Conservation (phyloP, 169 alveolate genomes). For the Babesia divergens region DNA sequence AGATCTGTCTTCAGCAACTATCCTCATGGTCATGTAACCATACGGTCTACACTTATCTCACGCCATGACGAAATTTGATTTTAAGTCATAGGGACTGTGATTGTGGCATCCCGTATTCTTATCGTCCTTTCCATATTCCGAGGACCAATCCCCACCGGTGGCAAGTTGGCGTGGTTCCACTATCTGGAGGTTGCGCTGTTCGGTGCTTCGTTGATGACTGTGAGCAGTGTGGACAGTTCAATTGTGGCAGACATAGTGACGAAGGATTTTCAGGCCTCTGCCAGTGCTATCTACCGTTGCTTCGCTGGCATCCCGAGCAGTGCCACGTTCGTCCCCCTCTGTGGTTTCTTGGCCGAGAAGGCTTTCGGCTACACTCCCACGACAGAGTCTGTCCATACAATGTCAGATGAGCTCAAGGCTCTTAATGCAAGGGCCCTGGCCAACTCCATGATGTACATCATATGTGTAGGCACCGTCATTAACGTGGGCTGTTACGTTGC, state of each 20-base stretch:
- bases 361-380: slow-evolving; percentile 70
- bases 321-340: slow-evolving; percentile 84
- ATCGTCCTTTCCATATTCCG: slow-evolving; percentile 71
- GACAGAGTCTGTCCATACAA: neutral
- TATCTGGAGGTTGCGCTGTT: slow-evolving; percentile 68
- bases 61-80: too few relatives aligned
- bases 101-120: slow-evolving; percentile 72
- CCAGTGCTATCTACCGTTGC: slow-evolving; percentile 78
- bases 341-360: slow-evolving; percentile 83
- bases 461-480: neutral
- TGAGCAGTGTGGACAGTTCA: slow-evolving; percentile 87
- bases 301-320: slow-evolving; percentile 86
- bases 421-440: slow-evolving; percentile 3
- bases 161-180: slow-evolving; percentile 46
- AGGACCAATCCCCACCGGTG: slow-evolving; percentile 65
- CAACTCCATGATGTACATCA: slow-evolving; percentile 12
- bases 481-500: slow-evolving; percentile 11
- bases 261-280: slow-evolving; percentile 86
- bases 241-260: slow-evolving; percentile 85
- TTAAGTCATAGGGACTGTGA: slow-evolving; percentile 75
- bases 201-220: slow-evolving; percentile 87
- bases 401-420: neutral
- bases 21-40: too few relatives aligned
- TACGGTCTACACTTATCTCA: too few relatives aligned
- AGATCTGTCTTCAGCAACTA: too few relatives aligned